Conservation (phyloP, 768 basidiomycete species). For the Mycena indigotica region DNA sequence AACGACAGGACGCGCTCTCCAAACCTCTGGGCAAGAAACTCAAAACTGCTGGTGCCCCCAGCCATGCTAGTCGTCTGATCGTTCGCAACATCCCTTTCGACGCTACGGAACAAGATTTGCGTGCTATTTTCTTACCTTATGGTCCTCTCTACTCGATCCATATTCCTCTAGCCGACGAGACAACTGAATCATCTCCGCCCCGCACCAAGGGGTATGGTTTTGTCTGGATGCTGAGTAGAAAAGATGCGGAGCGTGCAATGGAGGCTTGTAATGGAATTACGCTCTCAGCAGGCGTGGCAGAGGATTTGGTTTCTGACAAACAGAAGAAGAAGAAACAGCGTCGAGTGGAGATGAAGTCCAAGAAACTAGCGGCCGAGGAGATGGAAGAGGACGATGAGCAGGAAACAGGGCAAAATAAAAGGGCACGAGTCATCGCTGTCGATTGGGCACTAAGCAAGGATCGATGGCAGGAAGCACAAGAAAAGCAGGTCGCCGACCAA, state of each 20-base stretch:
- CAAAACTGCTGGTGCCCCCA: slow-evolving; percentile 49
- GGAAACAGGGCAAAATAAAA: slow-evolving; percentile 37
- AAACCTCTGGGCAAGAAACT: slow-evolving; percentile 40
- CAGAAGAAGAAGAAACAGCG: slow-evolving; percentile 68
- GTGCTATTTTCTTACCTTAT: slow-evolving; percentile 81
- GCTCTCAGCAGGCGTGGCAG: slow-evolving; percentile 64
- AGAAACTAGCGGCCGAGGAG: slow-evolving; percentile 28
- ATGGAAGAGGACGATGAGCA: slow-evolving; percentile 36
- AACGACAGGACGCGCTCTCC: slow-evolving; percentile 69
- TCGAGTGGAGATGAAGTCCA: slow-evolving; percentile 54
- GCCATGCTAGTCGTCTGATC: slow-evolving; percentile 79
- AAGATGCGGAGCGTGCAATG: slow-evolving; percentile 83
- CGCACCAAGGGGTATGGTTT: slow-evolving; percentile 87
- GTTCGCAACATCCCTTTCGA: slow-evolving; percentile 88
- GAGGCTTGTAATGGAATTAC: slow-evolving; percentile 77
- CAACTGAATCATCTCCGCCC: slow-evolving; percentile 31
- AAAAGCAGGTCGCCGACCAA: slow-evolving; percentile 55
- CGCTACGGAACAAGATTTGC: slow-evolving; percentile 81
- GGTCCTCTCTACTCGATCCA: slow-evolving; percentile 87
- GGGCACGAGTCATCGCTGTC: slow-evolving; percentile 78
- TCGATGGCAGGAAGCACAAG: slow-evolving; percentile 83
- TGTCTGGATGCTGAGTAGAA: slow-evolving; percentile 87
- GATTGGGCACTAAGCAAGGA: slow-evolving; percentile 97
- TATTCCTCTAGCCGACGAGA: slow-evolving; percentile 57
- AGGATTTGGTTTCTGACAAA: slow-evolving; percentile 57